phyloP scores from a whole-genome alignment of 345 rosid genomes.

The Atalantia buxifolia region DNA sequence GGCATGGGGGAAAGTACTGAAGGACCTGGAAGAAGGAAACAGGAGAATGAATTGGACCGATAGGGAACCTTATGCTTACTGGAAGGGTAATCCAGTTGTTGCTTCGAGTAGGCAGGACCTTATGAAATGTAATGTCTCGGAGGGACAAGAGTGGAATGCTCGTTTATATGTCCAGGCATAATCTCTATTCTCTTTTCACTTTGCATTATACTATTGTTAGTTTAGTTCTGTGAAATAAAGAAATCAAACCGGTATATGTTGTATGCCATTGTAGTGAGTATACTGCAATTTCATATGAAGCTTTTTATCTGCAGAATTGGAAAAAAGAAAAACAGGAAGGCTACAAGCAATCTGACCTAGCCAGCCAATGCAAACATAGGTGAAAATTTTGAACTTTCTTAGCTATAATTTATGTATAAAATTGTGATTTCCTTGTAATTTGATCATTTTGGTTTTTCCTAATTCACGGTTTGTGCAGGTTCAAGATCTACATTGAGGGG shows the following conservation, averaged over 20 bases:
- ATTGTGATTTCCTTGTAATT: background rate
- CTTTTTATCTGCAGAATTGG: conserved; percentile 64
- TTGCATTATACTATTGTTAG: background rate
- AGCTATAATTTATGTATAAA: background rate
- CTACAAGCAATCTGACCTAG: conserved; percentile 70
- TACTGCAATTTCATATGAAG: background rate
- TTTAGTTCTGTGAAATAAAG: background rate
- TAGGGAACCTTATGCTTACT: conserved; percentile 75
- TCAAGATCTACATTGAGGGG: conserved; percentile 82
- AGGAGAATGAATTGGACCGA: conserved; percentile 45
- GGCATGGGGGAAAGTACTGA: conserved; percentile 61
- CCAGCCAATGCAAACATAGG: conserved; percentile 81
- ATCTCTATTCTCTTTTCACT: background rate
- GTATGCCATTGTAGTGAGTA: background rate
- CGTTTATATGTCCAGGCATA: conserved; percentile 69
- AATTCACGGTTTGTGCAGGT: conserved; percentile 34
- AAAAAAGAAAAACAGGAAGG: conserved; percentile 54
- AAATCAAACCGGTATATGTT: background rate
- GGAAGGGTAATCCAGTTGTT: conserved; percentile 90
- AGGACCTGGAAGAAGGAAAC: conserved; percentile 56
- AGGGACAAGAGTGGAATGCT: conserved; percentile 81
- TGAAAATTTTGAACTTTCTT: conserved; percentile 9
- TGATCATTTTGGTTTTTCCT: background rate
- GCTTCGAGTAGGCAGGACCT: conserved; percentile 68
- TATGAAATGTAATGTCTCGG: conserved; percentile 67